Evolutionary conservation across 2,329 filamentous ascomycete genomes (phyloP).

Genomic region (Aspergillus niger): DNA sequence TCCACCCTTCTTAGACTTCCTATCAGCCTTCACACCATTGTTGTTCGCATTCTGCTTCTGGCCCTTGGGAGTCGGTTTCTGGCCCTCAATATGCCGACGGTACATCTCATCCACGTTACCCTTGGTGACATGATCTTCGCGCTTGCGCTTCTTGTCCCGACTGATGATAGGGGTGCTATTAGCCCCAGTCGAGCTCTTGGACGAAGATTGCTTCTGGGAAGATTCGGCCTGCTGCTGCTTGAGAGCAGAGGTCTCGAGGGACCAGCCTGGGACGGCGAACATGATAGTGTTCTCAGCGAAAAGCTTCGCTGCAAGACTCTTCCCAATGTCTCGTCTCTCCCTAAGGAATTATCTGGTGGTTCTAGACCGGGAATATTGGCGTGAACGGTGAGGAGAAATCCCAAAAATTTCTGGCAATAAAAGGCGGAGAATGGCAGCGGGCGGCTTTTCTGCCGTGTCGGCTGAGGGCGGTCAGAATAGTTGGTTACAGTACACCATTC

Average conservation of each 20-base stretch:
- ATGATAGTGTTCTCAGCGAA: constrained; percentile 45
- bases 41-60: constrained; percentile 37
- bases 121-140: constrained; percentile 57
- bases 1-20: constrained; percentile 34
- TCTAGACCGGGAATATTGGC: not conserved
- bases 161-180: constrained; percentile 32
- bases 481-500: not conserved
- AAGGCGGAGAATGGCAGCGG: constrained; percentile 13
- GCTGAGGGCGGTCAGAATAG: not conserved
- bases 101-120: constrained; percentile 77
- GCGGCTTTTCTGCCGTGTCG: not conserved
- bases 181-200: constrained; percentile 50
- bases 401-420: constrained; percentile 22
- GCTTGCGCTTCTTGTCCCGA: constrained; percentile 56
- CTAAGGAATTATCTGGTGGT: not conserved
- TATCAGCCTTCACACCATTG: constrained; percentile 24
- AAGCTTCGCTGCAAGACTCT: not conserved
- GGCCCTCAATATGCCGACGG: constrained; percentile 75
- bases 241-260: constrained; percentile 70
- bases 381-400: not conserved
- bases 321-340: not conserved
- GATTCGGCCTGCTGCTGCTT: constrained; percentile 65
- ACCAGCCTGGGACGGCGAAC: constrained; percentile 96
- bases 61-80: constrained; percentile 40
- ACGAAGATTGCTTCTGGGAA: constrained; percentile 59